phyloP scores from a whole-genome alignment of 768 basidiomycete species.

The Russula olivacea region DNA sequence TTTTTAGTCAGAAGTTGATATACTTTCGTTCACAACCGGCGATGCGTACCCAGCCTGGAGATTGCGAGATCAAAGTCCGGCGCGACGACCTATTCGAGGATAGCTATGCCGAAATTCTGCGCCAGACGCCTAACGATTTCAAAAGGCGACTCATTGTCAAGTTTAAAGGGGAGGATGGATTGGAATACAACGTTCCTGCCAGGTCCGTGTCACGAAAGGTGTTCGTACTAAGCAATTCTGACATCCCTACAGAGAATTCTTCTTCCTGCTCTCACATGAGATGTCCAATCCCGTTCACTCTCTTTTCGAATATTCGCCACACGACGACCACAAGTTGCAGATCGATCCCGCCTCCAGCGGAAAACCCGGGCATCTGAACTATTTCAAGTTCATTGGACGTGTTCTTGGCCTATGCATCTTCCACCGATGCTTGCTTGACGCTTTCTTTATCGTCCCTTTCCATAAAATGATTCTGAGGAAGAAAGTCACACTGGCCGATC shows the following conservation, averaged over 20 bases:
- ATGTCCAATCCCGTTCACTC: constrained; percentile 99
- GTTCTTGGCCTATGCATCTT: constrained; percentile 95
- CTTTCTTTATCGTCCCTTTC: constrained; percentile 98
- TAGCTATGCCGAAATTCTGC: constrained; percentile 99
- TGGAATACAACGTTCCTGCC: constrained; percentile 96
- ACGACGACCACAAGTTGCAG: constrained; percentile 99
- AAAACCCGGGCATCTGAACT: constrained; percentile 98
- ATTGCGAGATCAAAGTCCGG: constrained; percentile 98
- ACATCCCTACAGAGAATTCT: constrained; percentile 84
- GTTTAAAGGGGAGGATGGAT: constrained; percentile 97
- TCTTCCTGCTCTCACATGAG: constrained; percentile 98
- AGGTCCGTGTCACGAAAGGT: constrained; percentile 47
- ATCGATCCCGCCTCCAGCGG: constrained; percentile 98
- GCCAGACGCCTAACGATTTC: constrained; percentile 94
- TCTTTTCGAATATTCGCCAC: constrained; percentile 98
- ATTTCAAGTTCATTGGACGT: constrained; percentile 99
- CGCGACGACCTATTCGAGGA: constrained; percentile 99
- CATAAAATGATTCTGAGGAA: constrained; percentile 99
- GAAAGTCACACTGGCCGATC: constrained; percentile 88
- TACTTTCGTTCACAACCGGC: constrained; percentile 99
- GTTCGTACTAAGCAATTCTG: neutral
- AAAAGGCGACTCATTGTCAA: constrained; percentile 99
- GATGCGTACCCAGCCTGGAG: constrained; percentile 95
- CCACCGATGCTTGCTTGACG: constrained; percentile 97
- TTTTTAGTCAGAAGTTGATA: constrained; percentile 97